Percentiles rank a stretch among this genome's conserved stretches.
Conservation (phyloP, 768 basidiomycete species). For the Auricularia sp. region DNA sequence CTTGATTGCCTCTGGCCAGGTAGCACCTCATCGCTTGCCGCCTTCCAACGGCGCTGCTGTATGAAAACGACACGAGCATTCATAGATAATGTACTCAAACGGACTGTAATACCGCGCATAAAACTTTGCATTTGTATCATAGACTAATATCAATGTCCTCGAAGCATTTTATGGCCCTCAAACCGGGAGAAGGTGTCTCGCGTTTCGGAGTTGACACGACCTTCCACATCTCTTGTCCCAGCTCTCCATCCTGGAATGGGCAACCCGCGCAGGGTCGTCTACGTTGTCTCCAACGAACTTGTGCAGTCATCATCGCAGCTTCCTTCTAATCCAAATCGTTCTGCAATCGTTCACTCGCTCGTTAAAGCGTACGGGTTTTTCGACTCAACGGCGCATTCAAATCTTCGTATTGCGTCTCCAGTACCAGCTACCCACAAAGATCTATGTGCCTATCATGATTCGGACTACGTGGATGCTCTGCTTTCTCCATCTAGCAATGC, state of each 20-base stretch:
- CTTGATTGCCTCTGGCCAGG: background rate
- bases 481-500: constrained; percentile 24
- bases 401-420: constrained; percentile 40
- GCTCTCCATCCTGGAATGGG: too few relatives aligned
- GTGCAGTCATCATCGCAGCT: constrained; percentile 50
- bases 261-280: constrained; percentile 23
- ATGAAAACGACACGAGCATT: too few relatives aligned
- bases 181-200: too few relatives aligned
- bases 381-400: constrained; percentile 10
- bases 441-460: constrained; percentile 57
- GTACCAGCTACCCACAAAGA: constrained; percentile 44
- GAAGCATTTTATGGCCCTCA: too few relatives aligned
- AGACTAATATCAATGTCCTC: too few relatives aligned
- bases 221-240: too few relatives aligned
- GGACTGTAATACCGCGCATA: too few relatives aligned
- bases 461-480: constrained; percentile 58
- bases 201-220: too few relatives aligned
- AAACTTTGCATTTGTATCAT: too few relatives aligned
- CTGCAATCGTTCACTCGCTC: constrained; percentile 56
- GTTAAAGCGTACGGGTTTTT: constrained; percentile 44
- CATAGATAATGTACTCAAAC: too few relatives aligned
- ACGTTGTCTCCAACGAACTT: constrained; percentile 50
- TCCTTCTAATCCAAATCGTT: constrained; percentile 61
- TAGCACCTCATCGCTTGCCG: background rate
- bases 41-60: too few relatives aligned